These are phyloP conservation scores for Starmerella cellae DNA, from an alignment of 805 yeast species.

Conservation along the genomic window DNA sequence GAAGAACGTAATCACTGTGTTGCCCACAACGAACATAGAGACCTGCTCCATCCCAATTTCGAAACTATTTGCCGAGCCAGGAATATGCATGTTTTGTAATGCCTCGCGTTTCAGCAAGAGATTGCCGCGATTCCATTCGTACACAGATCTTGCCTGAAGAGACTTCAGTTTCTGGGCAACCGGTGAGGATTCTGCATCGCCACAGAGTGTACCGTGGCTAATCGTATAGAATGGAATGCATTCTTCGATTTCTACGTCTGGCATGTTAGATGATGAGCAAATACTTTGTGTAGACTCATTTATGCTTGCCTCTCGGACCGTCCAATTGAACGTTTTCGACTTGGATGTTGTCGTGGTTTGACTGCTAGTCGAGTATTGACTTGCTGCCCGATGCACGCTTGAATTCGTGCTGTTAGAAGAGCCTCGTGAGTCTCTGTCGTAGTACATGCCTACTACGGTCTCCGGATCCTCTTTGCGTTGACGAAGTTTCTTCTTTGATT, in stretches of 20 bases:
- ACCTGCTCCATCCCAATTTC: slow-evolving; percentile 45
- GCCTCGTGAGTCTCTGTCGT: neutral
- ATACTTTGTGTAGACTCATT: neutral
- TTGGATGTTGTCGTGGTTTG: neutral
- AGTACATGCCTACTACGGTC: neutral
- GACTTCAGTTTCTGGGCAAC: slow-evolving; percentile 3
- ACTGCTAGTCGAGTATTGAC: neutral
- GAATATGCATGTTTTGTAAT: slow-evolving; percentile 11
- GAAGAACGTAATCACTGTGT: slow-evolving; percentile 42
- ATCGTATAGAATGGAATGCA: slow-evolving; percentile 15
- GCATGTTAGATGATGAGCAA: neutral
- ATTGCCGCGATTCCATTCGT: slow-evolving; percentile 21
- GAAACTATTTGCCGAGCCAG: slow-evolving; percentile 22
- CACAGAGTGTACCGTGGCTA: slow-evolving; percentile 9
- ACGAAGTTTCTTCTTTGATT: neutral
- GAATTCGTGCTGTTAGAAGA: neutral
- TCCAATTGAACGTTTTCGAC: neutral
- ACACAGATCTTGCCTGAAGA: slow-evolving; percentile 16
- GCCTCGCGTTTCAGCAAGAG: slow-evolving; percentile 11
- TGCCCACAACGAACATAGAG: slow-evolving; percentile 36
- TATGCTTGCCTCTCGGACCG: neutral
- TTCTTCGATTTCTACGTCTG: neutral
- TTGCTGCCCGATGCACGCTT: neutral
- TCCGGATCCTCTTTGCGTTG: neutral
- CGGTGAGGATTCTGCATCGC: slow-evolving; percentile 10